Evolutionary conservation across 495 filamentous ascomycete genomes (phyloP).

Genomic region (Xylaria flabelliformis): DNA sequence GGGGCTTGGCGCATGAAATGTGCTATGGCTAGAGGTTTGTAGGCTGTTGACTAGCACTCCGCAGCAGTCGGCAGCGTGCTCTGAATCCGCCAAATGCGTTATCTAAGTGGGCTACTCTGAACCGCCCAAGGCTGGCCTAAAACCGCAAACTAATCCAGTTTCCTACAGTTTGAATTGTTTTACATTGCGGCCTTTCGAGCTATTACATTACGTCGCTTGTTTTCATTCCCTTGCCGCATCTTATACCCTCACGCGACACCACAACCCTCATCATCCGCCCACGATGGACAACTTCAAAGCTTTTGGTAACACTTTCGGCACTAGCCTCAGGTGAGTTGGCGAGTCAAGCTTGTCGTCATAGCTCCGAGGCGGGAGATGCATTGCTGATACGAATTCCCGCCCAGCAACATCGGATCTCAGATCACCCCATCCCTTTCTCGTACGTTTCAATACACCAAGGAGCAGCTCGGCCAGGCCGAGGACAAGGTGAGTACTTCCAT

Average conservation of each 20-base stretch:
- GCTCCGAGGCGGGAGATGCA: not conserved
- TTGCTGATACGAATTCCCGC: conserved; percentile 27
- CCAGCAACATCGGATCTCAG: conserved; percentile 55
- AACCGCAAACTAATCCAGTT: not conserved
- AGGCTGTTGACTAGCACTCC: conserved; percentile 10
- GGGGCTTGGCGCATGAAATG: conserved; percentile 14
- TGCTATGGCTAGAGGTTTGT: not conserved
- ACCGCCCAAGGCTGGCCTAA: conserved; percentile 8
- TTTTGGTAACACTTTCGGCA: conserved; percentile 59
- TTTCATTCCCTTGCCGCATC: not conserved
- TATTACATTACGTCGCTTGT: conserved; percentile 3
- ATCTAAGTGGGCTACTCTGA: not conserved
- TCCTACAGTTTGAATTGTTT: conserved; percentile 10
- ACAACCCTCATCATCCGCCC: conserved; percentile 14
- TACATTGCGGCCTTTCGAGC: conserved; percentile 5
- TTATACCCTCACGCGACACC: conserved; percentile 5
- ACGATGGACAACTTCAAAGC: conserved; percentile 74
- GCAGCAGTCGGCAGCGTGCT: not conserved
- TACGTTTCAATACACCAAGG: conserved; percentile 95
- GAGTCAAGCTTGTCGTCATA: conserved; percentile 19
- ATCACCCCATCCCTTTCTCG: conserved; percentile 91
- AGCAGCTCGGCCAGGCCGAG: conserved; percentile 93
- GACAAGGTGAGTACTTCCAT: conserved; percentile 71
- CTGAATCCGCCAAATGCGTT: conserved; percentile 5
- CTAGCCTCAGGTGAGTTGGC: conserved; percentile 39